A percentile compares a stretch with the other conserved stretches of the same genome.
Evolutionary conservation across 192 early-diverging fungal species (phyloP).

Genomic region (Funneliformis geosporum): DNA sequence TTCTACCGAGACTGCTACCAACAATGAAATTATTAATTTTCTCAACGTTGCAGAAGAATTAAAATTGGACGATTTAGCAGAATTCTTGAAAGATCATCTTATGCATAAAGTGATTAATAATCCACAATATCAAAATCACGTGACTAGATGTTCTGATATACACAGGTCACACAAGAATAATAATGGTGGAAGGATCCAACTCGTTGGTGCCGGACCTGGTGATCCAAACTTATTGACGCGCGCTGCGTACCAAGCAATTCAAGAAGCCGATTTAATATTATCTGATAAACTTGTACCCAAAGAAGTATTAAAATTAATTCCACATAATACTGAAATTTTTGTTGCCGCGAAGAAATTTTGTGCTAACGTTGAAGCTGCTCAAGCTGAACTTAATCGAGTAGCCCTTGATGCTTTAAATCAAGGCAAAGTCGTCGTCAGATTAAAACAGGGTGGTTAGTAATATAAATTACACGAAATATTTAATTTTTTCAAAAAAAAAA

Average conservation of each 20-base stretch:
- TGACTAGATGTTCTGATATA: background rate
- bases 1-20: background rate
- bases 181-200: conserved; percentile 52
- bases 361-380: conserved; percentile 74
- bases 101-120: background rate
- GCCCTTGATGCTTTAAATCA: conserved; percentile 62
- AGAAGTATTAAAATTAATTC: conserved; percentile 54
- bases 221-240: conserved; percentile 81
- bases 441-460: conserved; percentile 79
- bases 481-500: too few relatives aligned
- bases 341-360: conserved; percentile 73
- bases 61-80: background rate
- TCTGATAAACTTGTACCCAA: conserved; percentile 80
- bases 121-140: background rate
- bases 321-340: conserved; percentile 51
- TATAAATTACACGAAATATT: too few relatives aligned
- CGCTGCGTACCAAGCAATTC: conserved; percentile 67
- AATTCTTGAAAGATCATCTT: background rate
- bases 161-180: background rate
- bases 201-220: conserved; percentile 88
- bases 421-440: conserved; percentile 76
- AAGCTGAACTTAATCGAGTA: conserved; percentile 74
- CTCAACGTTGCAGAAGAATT: background rate
- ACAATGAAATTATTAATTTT: background rate
- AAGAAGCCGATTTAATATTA: conserved; percentile 76